Evolutionary conservation across 345 rosid species (phyloP), one percentile per base, ranked within the genome.

Genomic region (Aquilaria malaccensis): DNA sequence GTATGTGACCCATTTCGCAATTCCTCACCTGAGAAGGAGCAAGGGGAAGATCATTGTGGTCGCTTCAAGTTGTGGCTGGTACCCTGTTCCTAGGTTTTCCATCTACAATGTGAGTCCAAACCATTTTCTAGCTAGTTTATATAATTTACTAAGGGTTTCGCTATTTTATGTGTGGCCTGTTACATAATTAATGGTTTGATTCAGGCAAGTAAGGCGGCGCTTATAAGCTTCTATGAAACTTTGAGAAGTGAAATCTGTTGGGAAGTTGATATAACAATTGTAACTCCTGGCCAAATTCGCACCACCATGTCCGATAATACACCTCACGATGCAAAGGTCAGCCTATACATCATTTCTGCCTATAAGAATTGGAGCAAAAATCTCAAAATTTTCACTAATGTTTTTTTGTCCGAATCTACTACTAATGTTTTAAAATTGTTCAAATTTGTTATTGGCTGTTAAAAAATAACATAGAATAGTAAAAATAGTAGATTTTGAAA

Each of bases 191-290:
- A 22, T 22, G 22, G 22, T 22, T 22, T 22, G 22, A 30, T 45
- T 47, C 72, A 77, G 81, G 79, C 74, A 30, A 74, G 74, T 76
- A 78, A 79, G 55, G 77, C 73, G 0, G 83, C 83, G 2, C 29
- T 72, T 29, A 15, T 66, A 45, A 56, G 31, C 61, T 70, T 78
- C 50, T 80, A 63, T 49, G 83, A 82, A 74, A 67, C 87, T 7
- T 9, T 78, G 52, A 72, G 83, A 66, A 31, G 69, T 50, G 90
- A 84, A 59, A 50, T 84, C 6, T 73, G 73, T 52, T 68, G 80
- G 0, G 82, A 80, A 22, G 69, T 84, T 29, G 70, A 70, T n/a
- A 69, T 80, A 57, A 74, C 81, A 49, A 78, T 84, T 14, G 87
- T 76, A 12, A 62, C 70, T 0, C 90, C 83, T 0, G 87, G 82